Percentiles rank a stretch among this genome's conserved stretches.
Evolutionary conservation across 345 rosid genomes (phyloP).

Genomic region (Populus pruinosa): DNA sequence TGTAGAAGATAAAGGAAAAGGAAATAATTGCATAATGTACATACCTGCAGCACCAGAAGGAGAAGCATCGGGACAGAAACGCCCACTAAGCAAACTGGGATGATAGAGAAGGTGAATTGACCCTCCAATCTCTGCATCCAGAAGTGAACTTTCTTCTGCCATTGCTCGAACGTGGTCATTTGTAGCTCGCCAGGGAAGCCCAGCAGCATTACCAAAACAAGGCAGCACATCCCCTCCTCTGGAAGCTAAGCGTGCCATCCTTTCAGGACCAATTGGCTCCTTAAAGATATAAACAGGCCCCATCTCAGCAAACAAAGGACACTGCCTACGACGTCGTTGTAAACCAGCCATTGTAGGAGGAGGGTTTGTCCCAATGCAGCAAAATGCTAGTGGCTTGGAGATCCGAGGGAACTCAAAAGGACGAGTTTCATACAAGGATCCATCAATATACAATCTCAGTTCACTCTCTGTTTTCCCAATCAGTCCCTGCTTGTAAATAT

Average conservation of each 20-base stretch:
- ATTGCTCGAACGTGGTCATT: conserved; percentile 51
- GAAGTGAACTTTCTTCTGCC: conserved; percentile 76
- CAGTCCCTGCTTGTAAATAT: conserved; percentile 74
- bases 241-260: conserved; percentile 83
- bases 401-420: conserved; percentile 94
- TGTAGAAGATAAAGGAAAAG: not conserved
- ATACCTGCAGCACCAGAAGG: conserved; percentile 88
- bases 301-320: conserved; percentile 99
- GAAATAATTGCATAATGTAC: not conserved
- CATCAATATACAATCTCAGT: conserved; percentile 84
- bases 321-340: conserved; percentile 98
- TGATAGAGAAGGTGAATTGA: conserved; percentile 85
- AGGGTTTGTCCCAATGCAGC: conserved; percentile 98
- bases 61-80: conserved; percentile 98
- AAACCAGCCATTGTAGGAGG: conserved; percentile 98
- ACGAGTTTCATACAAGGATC: conserved; percentile 86
- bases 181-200: conserved; percentile 92
- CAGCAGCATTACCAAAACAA: conserved; percentile 87
- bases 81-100: conserved; percentile 80
- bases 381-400: conserved; percentile 91
- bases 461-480: conserved; percentile 96
- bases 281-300: conserved; percentile 94
- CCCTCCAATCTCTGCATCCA: conserved; percentile 92
- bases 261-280: conserved; percentile 94
- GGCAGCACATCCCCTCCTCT: conserved; percentile 96